phyloP scores from a whole-genome alignment of 1,139 yeast species.

The Kodamaea sp. region DNA sequence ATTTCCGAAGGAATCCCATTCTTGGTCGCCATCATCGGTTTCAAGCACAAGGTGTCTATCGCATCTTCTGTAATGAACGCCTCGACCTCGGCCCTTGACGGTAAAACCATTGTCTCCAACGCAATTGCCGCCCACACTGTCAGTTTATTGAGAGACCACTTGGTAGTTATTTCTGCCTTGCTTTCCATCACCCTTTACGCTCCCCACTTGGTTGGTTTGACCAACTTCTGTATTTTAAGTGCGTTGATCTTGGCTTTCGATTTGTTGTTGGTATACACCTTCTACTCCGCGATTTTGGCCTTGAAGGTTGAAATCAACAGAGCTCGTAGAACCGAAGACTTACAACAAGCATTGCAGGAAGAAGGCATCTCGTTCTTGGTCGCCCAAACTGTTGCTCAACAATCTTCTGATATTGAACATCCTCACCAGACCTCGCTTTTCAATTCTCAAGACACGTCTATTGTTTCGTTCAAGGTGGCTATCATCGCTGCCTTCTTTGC shows the following conservation, averaged over 20 bases:
- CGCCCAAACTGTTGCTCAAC: slow-evolving; percentile 57
- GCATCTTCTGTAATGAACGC: slow-evolving; percentile 63
- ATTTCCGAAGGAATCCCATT: slow-evolving; percentile 93
- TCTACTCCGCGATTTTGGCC: slow-evolving; percentile 82
- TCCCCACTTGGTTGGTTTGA: slow-evolving; percentile 68
- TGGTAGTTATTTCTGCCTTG: slow-evolving; percentile 74
- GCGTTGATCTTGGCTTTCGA: slow-evolving; percentile 76
- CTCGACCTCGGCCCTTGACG: slow-evolving; percentile 37
- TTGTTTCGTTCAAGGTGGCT: slow-evolving; percentile 63
- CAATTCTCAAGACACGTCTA: slow-evolving; percentile 33
- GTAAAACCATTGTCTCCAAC: slow-evolving; percentile 48
- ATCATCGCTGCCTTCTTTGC: slow-evolving; percentile 69
- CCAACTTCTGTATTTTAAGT: slow-evolving; percentile 80
- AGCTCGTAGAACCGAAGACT: slow-evolving; percentile 81
- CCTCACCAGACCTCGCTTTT: slow-evolving; percentile 35
- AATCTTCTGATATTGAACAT: slow-evolving; percentile 56
- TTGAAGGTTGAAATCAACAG: slow-evolving; percentile 87
- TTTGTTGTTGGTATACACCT: slow-evolving; percentile 73
- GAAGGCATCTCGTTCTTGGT: slow-evolving; percentile 83
- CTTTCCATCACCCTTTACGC: slow-evolving; percentile 69
- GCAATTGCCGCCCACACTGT: slow-evolving; percentile 71
- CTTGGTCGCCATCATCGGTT: slow-evolving; percentile 89
- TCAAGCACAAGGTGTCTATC: slow-evolving; percentile 80
- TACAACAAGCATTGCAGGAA: slow-evolving; percentile 85
- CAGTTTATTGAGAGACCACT: slow-evolving; percentile 76